A percentile compares a stretch with the other conserved stretches of the same genome.
These are phyloP conservation scores for Exophiala alcalophila DNA, from an alignment of 2,329 filamentous ascomycete genomes.

Conservation along the genomic window DNA sequence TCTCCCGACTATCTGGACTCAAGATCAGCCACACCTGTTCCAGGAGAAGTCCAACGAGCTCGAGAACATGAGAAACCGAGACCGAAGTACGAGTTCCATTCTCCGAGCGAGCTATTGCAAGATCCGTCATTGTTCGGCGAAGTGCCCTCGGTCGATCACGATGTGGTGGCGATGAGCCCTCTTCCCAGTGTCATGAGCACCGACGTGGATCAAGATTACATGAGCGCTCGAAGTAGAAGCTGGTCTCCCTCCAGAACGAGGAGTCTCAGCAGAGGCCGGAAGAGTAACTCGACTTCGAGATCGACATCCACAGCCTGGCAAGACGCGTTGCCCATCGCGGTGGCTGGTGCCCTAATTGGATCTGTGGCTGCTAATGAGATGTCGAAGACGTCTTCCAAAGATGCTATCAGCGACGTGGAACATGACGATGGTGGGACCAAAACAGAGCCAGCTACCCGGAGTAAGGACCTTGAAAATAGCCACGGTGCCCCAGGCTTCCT, in stretches of 20 bases:
- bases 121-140: constrained; percentile 35
- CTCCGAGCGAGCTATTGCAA: constrained; percentile 45
- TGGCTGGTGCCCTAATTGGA: constrained; percentile 13
- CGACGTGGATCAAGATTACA: constrained; percentile 27
- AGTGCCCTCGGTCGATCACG: constrained; percentile 25
- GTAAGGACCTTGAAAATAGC: no score
- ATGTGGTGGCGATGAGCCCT: constrained; percentile 17
- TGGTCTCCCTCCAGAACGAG: constrained; percentile 16
- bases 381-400: neutral
- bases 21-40: constrained; percentile 67
- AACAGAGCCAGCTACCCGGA: no score
- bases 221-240: constrained; percentile 30
- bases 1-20: constrained; percentile 56
- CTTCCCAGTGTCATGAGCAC: constrained; percentile 29
- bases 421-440: no score
- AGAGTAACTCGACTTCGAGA: constrained; percentile 15
- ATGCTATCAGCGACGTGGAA: no score
- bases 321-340: constrained; percentile 16
- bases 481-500: no score
- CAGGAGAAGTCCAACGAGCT: constrained; percentile 47
- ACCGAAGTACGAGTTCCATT: constrained; percentile 47
- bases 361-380: constrained; percentile 9
- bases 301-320: constrained; percentile 21
- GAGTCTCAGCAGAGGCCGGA: constrained; percentile 19
- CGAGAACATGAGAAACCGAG: constrained; percentile 34